Conservation (phyloP, 768 basidiomycete species). For the Rhizopogon vinicolor region DNA sequence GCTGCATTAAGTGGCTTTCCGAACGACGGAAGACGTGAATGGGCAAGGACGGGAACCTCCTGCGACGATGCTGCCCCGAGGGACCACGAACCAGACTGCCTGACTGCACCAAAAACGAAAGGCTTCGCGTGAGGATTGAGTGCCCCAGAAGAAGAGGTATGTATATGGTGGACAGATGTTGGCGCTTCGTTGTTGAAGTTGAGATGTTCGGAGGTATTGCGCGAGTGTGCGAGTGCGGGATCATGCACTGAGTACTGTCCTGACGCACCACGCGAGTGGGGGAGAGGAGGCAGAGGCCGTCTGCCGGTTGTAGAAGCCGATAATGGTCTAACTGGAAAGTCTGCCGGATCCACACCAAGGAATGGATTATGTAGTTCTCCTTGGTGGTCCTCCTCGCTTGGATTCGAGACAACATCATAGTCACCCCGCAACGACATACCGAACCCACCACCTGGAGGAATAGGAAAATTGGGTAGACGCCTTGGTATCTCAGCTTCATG, state of each 20-base stretch:
- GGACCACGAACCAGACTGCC: constrained; percentile 31
- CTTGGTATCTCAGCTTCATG: constrained; percentile 61
- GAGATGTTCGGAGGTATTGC: constrained; percentile 39
- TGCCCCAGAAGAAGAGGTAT: constrained; percentile 19
- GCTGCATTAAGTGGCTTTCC: constrained; percentile 74
- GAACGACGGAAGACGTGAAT: constrained; percentile 40
- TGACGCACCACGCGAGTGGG: constrained; percentile 64
- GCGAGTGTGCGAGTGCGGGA: constrained; percentile 61
- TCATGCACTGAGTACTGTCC: constrained; percentile 58
- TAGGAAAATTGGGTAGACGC: constrained; percentile 75
- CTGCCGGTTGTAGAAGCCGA: constrained; percentile 38
- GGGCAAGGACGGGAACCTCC: constrained; percentile 35
- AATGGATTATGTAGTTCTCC: constrained; percentile 35
- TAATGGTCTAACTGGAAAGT: constrained; percentile 42
- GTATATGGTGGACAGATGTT: constrained; percentile 11
- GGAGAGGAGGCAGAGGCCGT: constrained; percentile 54
- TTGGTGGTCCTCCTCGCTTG: constrained; percentile 66
- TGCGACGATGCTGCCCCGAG: constrained; percentile 26
- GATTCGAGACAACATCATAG: constrained; percentile 80
- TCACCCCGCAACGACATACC: constrained; percentile 38
- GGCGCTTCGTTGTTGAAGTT: constrained; percentile 19
- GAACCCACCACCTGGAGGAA: constrained; percentile 55
- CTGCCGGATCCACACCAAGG: constrained; percentile 36
- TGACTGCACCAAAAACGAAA: constrained; percentile 65
- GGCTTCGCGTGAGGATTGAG: constrained; percentile 83